These are phyloP conservation scores for Gynochthodes officinalis DNA, from an alignment of 257 asterid species.

Conservation along the genomic window DNA sequence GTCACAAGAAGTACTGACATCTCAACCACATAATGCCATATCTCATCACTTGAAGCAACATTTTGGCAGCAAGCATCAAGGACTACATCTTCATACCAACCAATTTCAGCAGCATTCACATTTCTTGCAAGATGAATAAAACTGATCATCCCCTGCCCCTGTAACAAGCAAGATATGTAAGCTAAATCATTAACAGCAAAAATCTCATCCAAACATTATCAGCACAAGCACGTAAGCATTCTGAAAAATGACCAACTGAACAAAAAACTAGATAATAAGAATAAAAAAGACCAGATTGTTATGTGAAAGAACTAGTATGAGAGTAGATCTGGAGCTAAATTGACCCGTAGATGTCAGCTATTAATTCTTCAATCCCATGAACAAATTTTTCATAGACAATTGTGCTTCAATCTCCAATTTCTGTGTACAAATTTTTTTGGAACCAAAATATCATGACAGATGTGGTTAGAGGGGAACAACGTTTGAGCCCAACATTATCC, in stretches of 20 bases:
- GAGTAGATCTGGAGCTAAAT: too few species aligned
- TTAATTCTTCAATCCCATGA: too few species aligned
- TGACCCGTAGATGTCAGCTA: too few species aligned
- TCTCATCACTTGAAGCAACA: conserved; percentile 74
- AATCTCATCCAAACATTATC: conserved; percentile 5
- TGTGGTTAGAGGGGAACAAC: too few species aligned
- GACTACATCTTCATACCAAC: conserved; percentile 73
- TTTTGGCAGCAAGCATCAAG: conserved; percentile 95
- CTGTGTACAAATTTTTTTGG: too few species aligned
- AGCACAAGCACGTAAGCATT: neutral
- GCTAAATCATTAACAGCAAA: neutral
- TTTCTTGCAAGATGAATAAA: conserved; percentile 67
- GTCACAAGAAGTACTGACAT: conserved; percentile 79
- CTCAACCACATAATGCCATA: conserved; percentile 77
- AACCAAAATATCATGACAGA: too few species aligned
- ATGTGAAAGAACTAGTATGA: too few species aligned
- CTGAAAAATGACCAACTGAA: neutral
- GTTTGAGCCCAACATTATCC: too few species aligned
- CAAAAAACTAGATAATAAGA: neutral
- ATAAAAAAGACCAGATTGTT: too few species aligned
- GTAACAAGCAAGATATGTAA: conserved; percentile 19
- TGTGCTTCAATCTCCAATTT: too few species aligned
- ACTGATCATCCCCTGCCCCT: conserved; percentile 93
- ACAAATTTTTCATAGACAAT: too few species aligned
- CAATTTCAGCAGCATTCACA: conserved; percentile 63